phyloP scores from a whole-genome alignment of 345 rosid species.

The Murraya koenigii region DNA sequence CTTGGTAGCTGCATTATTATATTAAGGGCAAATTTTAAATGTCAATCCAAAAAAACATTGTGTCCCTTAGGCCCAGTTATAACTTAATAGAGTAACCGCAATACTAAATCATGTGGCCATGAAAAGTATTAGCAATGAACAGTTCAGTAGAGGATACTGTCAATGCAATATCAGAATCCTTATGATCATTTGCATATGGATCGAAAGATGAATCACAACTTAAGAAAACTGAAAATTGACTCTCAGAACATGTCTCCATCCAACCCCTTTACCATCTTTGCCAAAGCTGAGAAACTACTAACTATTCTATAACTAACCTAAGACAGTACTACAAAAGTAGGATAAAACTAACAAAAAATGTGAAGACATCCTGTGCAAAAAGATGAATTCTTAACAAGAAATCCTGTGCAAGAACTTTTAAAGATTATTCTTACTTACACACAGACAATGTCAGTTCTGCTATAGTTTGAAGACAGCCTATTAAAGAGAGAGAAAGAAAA shows the following conservation, averaged over 20 bases:
- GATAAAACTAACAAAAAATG: background rate
- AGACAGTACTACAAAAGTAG: background rate
- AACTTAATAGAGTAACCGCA: background rate
- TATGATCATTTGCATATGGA: background rate
- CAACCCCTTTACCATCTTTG: background rate
- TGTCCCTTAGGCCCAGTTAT: background rate
- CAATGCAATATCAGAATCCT: background rate
- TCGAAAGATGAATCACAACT: background rate
- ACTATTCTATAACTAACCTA: background rate
- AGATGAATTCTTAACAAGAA: background rate
- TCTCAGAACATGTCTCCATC: background rate
- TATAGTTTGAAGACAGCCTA: background rate
- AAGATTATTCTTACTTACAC: background rate
- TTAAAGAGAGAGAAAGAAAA: background rate
- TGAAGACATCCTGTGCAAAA: background rate
- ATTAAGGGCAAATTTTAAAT: background rate
- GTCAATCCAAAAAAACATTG: background rate
- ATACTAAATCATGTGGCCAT: background rate
- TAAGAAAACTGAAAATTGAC: background rate
- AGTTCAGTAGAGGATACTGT: background rate
- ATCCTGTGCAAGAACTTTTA: background rate
- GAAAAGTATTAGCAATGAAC: background rate
- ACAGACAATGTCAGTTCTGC: background rate
- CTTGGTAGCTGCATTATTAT: background rate
- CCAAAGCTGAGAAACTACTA: background rate